These are phyloP conservation scores for Cyclanthera cordifolia DNA, from an alignment of 306 rosid species.

Conservation along the genomic window DNA sequence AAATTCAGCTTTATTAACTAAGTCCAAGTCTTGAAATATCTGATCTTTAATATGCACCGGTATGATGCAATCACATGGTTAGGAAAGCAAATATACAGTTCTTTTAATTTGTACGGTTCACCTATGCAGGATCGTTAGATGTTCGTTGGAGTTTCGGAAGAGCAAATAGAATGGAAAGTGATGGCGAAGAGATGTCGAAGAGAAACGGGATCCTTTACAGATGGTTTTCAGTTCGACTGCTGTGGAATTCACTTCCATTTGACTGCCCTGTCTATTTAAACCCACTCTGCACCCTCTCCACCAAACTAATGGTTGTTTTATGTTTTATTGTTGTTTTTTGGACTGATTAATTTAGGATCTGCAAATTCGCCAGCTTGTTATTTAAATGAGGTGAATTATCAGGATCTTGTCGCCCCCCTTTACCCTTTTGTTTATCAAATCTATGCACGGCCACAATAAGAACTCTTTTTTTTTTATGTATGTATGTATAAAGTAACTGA, in stretches of 20 bases:
- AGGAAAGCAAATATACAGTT: background rate
- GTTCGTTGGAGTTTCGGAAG: background rate
- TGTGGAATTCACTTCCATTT: conserved; percentile 1
- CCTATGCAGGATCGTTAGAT: background rate
- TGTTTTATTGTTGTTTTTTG: conserved; percentile 11
- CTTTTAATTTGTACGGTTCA: background rate
- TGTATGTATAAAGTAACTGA: conserved; percentile 4
- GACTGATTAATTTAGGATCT: conserved; percentile 15
- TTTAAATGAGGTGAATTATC: conserved; percentile 7
- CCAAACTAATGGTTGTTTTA: conserved; percentile 2
- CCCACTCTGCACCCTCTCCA: conserved; percentile 1
- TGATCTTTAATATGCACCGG: background rate
- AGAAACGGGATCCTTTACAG: background rate
- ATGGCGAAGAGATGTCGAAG: background rate
- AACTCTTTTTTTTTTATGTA: background rate
- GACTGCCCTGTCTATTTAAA: background rate
- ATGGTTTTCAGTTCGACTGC: background rate
- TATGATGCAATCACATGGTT: too few relatives aligned
- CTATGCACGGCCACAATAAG: conserved; percentile 2
- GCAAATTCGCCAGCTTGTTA: conserved; percentile 11
- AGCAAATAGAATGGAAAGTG: background rate
- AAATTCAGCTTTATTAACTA: background rate
- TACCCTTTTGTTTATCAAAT: too few relatives aligned
- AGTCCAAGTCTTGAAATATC: background rate
- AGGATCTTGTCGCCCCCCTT: background rate